These are phyloP conservation scores for Pseudisothecium myosuroides DNA, from an alignment of 225 moss, liverwort and hornwort genomes.

Conservation along the genomic window DNA sequence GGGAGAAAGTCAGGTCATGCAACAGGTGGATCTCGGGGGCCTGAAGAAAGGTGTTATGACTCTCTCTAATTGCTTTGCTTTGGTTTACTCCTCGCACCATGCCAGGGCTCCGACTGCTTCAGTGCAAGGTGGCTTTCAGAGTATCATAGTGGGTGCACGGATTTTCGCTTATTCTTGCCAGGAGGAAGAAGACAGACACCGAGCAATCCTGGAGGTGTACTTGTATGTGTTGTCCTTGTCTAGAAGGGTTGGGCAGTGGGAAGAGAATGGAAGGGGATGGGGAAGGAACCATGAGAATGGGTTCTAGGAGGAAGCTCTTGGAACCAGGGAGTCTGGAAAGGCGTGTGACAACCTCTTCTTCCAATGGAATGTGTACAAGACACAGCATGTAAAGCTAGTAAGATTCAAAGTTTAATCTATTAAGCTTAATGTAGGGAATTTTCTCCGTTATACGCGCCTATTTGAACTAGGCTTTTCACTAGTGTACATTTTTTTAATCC, in stretches of 20 bases:
- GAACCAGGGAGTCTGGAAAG: background rate
- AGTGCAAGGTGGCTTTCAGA: constrained; percentile 5
- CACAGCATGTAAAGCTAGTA: constrained; percentile 39
- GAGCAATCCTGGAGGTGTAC: constrained; percentile 17
- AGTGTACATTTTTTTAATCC: constrained; percentile 18
- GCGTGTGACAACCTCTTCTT: constrained; percentile 1
- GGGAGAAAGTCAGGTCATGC: background rate
- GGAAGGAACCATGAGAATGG: background rate
- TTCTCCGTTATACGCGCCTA: constrained; percentile 14
- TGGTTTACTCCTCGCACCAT: background rate
- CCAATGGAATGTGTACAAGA: constrained; percentile 16
- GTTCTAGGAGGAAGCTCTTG: background rate
- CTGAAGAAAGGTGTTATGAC: background rate
- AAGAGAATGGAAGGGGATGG: background rate
- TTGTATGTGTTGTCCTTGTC: constrained; percentile 29
- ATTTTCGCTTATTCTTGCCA: constrained; percentile 8
- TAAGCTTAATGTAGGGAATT: constrained; percentile 5
- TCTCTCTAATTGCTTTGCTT: constrained; percentile 9
- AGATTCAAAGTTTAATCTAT: constrained; percentile 1
- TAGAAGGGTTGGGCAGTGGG: background rate
- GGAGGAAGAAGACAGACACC: background rate
- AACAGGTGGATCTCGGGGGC: background rate
- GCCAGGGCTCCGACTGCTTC: background rate
- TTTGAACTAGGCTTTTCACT: constrained; percentile 5
- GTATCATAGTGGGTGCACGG: background rate